Evolutionary conservation across 2,329 filamentous ascomycete genomes (phyloP).

Genomic region (Aurifilum marmelostoma): DNA sequence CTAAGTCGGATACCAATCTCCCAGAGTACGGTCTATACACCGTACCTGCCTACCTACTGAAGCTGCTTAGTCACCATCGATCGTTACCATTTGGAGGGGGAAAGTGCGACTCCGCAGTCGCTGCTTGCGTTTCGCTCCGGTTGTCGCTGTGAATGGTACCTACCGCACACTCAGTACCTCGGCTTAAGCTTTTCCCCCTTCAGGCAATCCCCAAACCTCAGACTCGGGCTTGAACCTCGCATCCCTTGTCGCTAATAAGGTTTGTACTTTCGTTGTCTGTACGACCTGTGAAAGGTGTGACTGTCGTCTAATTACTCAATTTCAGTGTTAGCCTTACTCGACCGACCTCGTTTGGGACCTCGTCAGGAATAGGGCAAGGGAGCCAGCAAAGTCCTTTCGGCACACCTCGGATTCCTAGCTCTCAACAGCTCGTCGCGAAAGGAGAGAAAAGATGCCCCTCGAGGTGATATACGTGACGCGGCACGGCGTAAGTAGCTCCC

Average conservation of each 20-base stretch:
- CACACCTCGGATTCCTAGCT: too few species aligned
- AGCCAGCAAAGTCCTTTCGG: not conserved
- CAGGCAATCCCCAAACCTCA: not conserved
- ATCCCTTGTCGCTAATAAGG: not conserved
- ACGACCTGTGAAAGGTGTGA: not conserved
- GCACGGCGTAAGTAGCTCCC: slow-evolving; percentile 66
- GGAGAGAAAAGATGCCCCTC: slow-evolving; percentile 63
- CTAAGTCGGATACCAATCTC: too few species aligned
- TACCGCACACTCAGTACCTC: not conserved
- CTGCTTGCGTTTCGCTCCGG: not conserved
- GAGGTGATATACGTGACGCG: slow-evolving; percentile 75
- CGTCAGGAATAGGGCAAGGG: not conserved
- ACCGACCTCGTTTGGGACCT: not conserved
- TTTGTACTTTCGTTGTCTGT: too few species aligned
- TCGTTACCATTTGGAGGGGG: not conserved
- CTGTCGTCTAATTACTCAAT: not conserved
- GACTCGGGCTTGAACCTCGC: not conserved
- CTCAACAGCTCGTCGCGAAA: too few species aligned
- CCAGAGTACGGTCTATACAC: too few species aligned
- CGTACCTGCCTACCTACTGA: not conserved
- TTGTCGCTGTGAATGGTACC: not conserved
- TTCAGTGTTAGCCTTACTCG: not conserved
- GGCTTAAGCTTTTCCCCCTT: not conserved
- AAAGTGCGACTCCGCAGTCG: too few species aligned
- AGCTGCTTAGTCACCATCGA: slow-evolving; percentile 6